Evolutionary conservation across 1,139 yeast species (phyloP).

Genomic region (Wickerhamomyces sp.): DNA sequence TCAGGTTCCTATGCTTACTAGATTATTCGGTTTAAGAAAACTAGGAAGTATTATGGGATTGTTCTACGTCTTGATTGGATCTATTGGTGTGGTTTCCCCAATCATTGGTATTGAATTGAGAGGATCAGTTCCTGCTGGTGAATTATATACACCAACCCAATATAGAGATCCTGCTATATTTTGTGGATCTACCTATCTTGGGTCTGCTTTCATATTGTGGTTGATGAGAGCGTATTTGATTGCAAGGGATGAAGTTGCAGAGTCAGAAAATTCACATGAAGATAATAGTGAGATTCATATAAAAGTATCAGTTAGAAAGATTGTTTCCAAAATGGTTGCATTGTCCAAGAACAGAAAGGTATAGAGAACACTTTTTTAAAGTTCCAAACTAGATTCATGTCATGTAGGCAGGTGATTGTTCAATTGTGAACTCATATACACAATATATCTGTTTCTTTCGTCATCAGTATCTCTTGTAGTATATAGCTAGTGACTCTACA

Average conservation of each 20-base stretch:
- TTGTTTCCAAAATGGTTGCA: conserved; percentile 10
- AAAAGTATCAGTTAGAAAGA: conserved; percentile 15
- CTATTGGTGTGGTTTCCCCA: conserved; percentile 45
- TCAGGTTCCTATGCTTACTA: conserved; percentile 23
- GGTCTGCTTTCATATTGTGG: conserved; percentile 34
- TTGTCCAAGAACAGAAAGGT: conserved; percentile 8
- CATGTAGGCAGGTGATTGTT: not conserved
- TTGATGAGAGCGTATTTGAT: conserved; percentile 45
- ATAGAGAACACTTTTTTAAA: not conserved
- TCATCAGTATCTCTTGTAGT: too few relatives aligned
- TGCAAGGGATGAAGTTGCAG: conserved; percentile 37
- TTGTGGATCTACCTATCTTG: conserved; percentile 47
- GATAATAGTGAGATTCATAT: conserved; percentile 23
- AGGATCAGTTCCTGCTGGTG: conserved; percentile 26
- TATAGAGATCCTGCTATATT: conserved; percentile 47
- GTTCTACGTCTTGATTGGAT: conserved; percentile 43
- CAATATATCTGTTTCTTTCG: too few relatives aligned
- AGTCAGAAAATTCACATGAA: conserved; percentile 13
- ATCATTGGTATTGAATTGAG: conserved; percentile 48
- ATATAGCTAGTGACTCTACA: too few relatives aligned
- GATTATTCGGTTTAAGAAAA: conserved; percentile 43
- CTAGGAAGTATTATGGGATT: conserved; percentile 43
- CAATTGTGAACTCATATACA: not conserved
- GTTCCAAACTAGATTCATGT: too few relatives aligned
- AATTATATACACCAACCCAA: conserved; percentile 34